These are phyloP conservation scores for Saturnispora sanitii DNA, from an alignment of 805 yeast species.

Conservation along the genomic window DNA sequence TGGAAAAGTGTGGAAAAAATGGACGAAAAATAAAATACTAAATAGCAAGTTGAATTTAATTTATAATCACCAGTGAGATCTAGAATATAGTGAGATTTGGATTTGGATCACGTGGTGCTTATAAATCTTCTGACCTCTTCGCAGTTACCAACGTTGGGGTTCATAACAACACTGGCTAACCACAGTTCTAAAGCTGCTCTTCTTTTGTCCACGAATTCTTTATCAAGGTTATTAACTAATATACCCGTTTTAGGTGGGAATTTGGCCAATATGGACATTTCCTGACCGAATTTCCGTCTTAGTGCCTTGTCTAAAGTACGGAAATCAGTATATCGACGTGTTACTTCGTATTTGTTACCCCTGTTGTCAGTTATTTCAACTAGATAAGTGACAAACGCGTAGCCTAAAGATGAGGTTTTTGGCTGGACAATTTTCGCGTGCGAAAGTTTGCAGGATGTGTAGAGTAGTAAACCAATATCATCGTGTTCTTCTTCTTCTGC, in stretches of 20 bases:
- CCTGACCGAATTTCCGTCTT: constrained; percentile 28
- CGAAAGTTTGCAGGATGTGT: not conserved
- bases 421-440: not conserved
- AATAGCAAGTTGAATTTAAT: no score
- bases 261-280: constrained; percentile 36
- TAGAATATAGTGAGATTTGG: no score
- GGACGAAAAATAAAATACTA: no score
- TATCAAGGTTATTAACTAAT: constrained; percentile 20
- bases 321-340: constrained; percentile 60
- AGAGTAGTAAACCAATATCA: not conserved
- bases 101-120: constrained; percentile 4
- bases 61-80: no score
- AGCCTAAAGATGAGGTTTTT: constrained; percentile 18
- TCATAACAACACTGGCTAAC: constrained; percentile 42
- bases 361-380: constrained; percentile 20
- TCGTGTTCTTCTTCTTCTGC: not conserved
- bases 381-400: constrained; percentile 24
- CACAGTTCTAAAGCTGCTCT: constrained; percentile 53
- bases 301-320: constrained; percentile 36
- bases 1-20: no score
- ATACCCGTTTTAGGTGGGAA: constrained; percentile 41
- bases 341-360: constrained; percentile 34
- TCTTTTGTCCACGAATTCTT: constrained; percentile 42
- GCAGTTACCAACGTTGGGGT: constrained; percentile 33
- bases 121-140: constrained; percentile 34